Base-by-base conservation (phyloP, 305 asterid species). In the Coffea humblotiana region DNA sequence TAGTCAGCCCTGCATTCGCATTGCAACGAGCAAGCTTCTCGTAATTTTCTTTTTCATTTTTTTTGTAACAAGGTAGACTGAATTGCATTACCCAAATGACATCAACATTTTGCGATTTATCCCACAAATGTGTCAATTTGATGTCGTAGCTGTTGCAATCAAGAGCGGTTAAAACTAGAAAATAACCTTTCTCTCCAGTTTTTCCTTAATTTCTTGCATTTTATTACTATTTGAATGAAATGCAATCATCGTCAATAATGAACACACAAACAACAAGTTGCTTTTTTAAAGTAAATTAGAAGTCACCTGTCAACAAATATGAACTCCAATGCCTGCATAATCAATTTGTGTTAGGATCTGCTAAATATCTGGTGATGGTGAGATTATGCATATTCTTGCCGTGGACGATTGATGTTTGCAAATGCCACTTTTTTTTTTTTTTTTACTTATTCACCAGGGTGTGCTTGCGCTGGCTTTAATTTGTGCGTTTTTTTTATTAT, bases 401-500 rank as follows among this genome's bases (percentile, higher is more conserved):
- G 2, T 29, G 47, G 18, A 12, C 27, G n/a, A 47, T 21, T 64
- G 66, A 74, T n/a, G 71, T 18, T 74, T 74, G 48, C 47, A 66
- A 66, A 80, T 74, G 71, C 82, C 48, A 79, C 74, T 25, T 67
- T 51, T 74, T 73, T 25, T 67, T 51, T 74, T 73, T 75, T 32
- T 65, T 32, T 43, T 29, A 45, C 18, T 29, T 23, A 19, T 54
- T 65, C 60, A 61, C 63, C 74, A 16, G 68, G 51, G 32, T n/a
- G n/a, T n/a, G n/a, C n/a, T n/a, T n/a, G n/a, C 32, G 32, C 1
- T 32, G 32, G 32, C 32, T 32, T 32, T 32, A 32, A 32, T 32
- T 32, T 32, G 32, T 32, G 32, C 1, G 32, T 29, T 29, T 32
- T 32, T 32, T 32, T 32, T 32, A 32, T 32, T 1, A 32, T 32